Conservation (phyloP, 108 stramenopile species). For the Parietichytrium sp. region DNA sequence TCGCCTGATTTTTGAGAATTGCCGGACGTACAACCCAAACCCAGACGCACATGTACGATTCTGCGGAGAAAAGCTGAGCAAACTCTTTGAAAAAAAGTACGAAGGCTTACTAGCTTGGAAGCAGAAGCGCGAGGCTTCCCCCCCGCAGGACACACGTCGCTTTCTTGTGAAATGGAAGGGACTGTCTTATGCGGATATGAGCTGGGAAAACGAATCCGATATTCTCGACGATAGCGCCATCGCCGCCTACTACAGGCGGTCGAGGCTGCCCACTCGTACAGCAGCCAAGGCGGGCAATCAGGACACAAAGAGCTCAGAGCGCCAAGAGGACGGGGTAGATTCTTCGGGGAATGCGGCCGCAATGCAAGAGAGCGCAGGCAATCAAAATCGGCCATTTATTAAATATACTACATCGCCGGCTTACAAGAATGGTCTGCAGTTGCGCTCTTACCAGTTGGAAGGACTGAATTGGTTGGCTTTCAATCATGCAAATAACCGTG, state of each 20-base stretch:
- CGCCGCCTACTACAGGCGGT: background rate
- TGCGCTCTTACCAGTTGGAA: conserved; percentile 89
- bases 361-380: background rate
- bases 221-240: conserved; percentile 67
- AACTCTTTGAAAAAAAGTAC: conserved; percentile 16
- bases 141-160: too few relatives aligned
- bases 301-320: background rate
- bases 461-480: conserved; percentile 85
- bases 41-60: background rate
- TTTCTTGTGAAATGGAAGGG: conserved; percentile 97
- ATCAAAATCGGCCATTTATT: background rate
- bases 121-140: background rate
- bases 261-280: background rate
- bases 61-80: background rate
- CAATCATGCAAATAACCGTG: conserved; percentile 71
- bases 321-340: background rate
- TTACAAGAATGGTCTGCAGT: conserved; percentile 42
- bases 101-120: background rate
- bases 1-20: conserved; percentile 10
- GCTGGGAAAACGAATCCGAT: conserved; percentile 90
- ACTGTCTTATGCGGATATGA: conserved; percentile 85
- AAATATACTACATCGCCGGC: background rate
- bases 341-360: background rate
- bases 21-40: conserved; percentile 15
- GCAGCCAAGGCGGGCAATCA: background rate